A percentile compares a stretch with the other conserved stretches of the same genome.
phyloP scores from a whole-genome alignment of 2,329 filamentous ascomycete genomes.

The Diaporthe vexans region DNA sequence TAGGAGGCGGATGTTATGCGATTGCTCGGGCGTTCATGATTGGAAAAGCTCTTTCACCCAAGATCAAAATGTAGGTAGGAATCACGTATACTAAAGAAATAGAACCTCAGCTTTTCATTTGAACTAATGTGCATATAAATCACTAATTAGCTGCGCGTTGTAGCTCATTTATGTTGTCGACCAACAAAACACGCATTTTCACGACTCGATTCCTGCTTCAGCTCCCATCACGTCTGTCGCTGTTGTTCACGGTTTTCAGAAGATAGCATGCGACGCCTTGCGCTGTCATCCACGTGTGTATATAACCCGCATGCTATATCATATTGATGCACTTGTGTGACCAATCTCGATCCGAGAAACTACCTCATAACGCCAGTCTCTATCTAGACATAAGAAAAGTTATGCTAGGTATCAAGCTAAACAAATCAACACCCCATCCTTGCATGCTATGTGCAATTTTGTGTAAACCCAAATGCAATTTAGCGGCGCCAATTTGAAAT shows the following conservation, averaged over 20 bases:
- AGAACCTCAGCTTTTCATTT: too few species aligned
- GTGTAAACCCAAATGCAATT: background rate
- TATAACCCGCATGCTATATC: background rate
- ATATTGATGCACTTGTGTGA: background rate
- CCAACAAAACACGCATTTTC: too few species aligned
- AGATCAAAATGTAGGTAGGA: too few species aligned
- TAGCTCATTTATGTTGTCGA: too few species aligned
- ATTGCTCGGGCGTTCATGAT: too few species aligned
- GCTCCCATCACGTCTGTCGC: background rate
- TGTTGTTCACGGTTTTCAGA: background rate
- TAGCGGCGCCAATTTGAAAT: background rate
- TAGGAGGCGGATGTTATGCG: too few species aligned
- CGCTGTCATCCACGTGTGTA: background rate
- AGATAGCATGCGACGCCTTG: background rate
- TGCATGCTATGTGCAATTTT: constrained; percentile 14
- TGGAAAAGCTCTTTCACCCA: too few species aligned
- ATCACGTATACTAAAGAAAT: too few species aligned
- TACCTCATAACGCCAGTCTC: constrained; percentile 11
- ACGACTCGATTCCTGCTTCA: background rate
- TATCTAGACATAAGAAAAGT: constrained; percentile 3
- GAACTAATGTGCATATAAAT: too few species aligned
- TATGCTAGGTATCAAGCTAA: background rate
- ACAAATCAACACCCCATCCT: background rate
- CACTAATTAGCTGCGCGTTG: too few species aligned
- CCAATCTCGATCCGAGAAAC: constrained; percentile 7